phyloP scores from a whole-genome alignment of 208 protist species.

The Acanthamoeba castellanii region DNA sequence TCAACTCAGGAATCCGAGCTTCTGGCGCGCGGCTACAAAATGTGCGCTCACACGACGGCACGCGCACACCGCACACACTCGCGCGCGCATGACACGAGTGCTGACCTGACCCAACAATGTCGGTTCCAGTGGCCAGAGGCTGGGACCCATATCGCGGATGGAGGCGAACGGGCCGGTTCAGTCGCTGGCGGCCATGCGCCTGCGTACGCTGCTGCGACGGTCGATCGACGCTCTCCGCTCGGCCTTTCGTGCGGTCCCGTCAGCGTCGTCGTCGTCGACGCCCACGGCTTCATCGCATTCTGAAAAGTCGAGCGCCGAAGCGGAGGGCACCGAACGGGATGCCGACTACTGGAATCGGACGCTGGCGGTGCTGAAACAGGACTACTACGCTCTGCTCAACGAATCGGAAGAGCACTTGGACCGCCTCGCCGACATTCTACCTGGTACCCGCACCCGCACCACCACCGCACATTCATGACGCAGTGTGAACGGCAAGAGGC shows the following conservation, averaged over 20 bases:
- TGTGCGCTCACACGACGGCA: not conserved
- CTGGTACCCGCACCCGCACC: not conserved
- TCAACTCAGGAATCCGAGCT: not conserved
- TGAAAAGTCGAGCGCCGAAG: too few species aligned
- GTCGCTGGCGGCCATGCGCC: conserved; percentile 9
- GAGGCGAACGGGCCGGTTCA: not conserved
- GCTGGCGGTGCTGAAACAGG: conserved; percentile 1
- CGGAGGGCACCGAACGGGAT: not conserved
- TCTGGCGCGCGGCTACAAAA: conserved; percentile 7
- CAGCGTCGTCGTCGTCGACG: too few species aligned
- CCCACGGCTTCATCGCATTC: too few species aligned
- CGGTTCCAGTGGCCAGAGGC: not conserved
- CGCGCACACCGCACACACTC: not conserved
- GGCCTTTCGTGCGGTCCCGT: not conserved
- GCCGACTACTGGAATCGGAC: not conserved
- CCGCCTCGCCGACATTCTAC: not conserved
- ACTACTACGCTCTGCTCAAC: not conserved
- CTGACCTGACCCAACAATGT: not conserved
- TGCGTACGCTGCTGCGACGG: not conserved
- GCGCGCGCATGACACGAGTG: too few species aligned
- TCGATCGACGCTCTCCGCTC: not conserved
- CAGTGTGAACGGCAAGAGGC: too few species aligned
- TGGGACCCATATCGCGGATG: not conserved
- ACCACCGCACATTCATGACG: too few species aligned
- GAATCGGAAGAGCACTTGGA: not conserved